Base-by-base conservation (phyloP, 768 basidiomycete species). In the Boletus bicolor region DNA sequence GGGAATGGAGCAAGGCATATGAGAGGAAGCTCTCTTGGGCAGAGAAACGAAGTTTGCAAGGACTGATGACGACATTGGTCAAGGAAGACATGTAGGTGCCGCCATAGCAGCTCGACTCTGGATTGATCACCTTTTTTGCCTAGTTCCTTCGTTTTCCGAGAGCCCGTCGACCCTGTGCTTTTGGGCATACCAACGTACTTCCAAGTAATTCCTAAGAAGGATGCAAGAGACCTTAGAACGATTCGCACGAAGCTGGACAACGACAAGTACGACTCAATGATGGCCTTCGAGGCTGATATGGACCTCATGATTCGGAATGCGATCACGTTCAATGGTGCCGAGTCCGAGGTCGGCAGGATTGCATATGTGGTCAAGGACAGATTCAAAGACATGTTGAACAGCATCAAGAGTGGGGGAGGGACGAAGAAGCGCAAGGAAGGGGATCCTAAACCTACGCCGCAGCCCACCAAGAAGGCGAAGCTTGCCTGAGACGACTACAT, bases 221-320 rank as follows among this genome's bases (percentile, higher is more conserved):
- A 95, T 60, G 91, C 92, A 3, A 85, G 96, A 43, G 96, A 98
- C 72, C 75, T 98, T 52, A 74, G 77, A 58, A 87, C 87, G 48
- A 95, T 98, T 64, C 82, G 86, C 58, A 78, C 79, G 64, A 93
- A 88, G 69, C 77, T 98, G 55, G 89, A 93, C 55, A 75, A 74
- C 35, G 93, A 93, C 75, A 88, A 86, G 70, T 95, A 95, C 69
- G 85, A 87, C 34, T 81, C 84, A 3, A 71, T 84, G 49, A 88
- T 90, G 44, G 84, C 83, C 3, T 86, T 96, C 64, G 88, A 91
- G 67, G 87, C 85, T 2, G 96, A 98, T 68, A 73, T 95, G 51
- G 82, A 87, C 43, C 79, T 95, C 42, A 96, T 98, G 93, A 72
- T 92, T 55, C 75, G 82, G 56, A 98, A 98, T 67, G 92, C 95